Base-by-base conservation (phyloP, 495 filamentous ascomycete genomes). In the Hyaloscypha finlandica region DNA sequence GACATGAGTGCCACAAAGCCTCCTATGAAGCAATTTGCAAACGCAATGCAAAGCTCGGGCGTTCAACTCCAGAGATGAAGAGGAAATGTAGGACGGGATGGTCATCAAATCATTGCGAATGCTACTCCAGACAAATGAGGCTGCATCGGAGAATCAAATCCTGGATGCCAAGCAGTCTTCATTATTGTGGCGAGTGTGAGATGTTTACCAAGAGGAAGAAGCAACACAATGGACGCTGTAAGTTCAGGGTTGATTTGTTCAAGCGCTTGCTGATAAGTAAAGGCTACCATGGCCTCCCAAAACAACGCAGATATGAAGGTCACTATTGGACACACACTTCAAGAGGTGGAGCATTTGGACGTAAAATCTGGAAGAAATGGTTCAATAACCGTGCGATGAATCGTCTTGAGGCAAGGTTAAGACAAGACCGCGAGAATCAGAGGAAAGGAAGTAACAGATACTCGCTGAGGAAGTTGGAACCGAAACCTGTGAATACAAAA, bases 361-460 rank as follows among this genome's bases (percentile, higher is more conserved):
- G 59, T 11, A 69, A 68, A 14, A 11, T 70, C 25, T 73, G 70
- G 70, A 73, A 68, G 61, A 73, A 63, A n/a, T 73, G 70, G 70
- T 73, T 70, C 31, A 73, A 70, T 25, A 68, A 66, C 32, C 16
- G 37, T 4, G 64, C 67, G 4, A 68, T 70, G 61, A 73, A 70
- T 59, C 61, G 39, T 12, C 52, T 70, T 29, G 67, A 70, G 51
- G 56, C 20, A 6, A 65, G 61, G 20, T n/a, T 70, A 11, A 61
- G 59, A n/a, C 54, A 8, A 32, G 57, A 35, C 9, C 4, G 19
- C 11, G 54, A 52, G 20, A 64, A n/a, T 32, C 29, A 39, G 53
- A 64, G 68, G 22, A 64, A 63, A 6, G 68, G 68, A 32, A 48
- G 25, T 8, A 25, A 59, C 45, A 69, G 70, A 63, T 73, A 73